Base-by-base conservation (phyloP, 2,329 filamentous ascomycete species). In the Calonectria honghensis region DNA sequence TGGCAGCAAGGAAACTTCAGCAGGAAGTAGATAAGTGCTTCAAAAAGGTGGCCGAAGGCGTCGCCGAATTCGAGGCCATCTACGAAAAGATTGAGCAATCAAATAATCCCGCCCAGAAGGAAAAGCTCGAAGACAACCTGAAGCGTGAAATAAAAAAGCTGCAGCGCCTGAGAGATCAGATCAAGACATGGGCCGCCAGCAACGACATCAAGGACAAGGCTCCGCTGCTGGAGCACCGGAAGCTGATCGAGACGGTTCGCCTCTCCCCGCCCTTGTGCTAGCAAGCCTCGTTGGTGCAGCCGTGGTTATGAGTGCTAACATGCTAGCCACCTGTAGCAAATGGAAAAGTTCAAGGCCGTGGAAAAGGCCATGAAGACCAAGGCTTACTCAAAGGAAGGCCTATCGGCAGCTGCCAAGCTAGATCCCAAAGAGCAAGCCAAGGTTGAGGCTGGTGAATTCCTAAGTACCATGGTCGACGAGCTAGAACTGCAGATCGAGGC, bases 341-440 rank as follows among this genome's bases (percentile, higher is more conserved):
- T 99, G 97, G 97, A 99, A 88, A 96, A 95, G 82, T 99, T 99
- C 91, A 99, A 99, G 89, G 96, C 96, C n/a, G 97, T 99, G 68
- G 97, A 99, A 87, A 99, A 99, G 89, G 97, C 98, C 83, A 98
- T 99, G 97, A 99, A 99, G 90, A 99, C 97, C 72, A 99, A 99
- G 86, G 97, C 97, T 75, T 99, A 98, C 87, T 98, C 97, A 76
- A 98, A 99, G 89, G 97, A 98, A 87, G 97, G 97, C 57, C 88
- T 99, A 78, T 97, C 95, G 77, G 95, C 96, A 68, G 95, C 96
- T 32, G 93, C 95, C 66, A 97, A 98, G 86, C 91, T 98, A 77
- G 97, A 99, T 87, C 97, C 97, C n/a, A 98, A 96, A 84, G 97
- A 98, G 85, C 95, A 97, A 85, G 96, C 98, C 84, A 98, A 98